These are phyloP conservation scores for Talaromyces borbonicus DNA, from an alignment of 495 filamentous ascomycete genomes.

Conservation along the genomic window DNA sequence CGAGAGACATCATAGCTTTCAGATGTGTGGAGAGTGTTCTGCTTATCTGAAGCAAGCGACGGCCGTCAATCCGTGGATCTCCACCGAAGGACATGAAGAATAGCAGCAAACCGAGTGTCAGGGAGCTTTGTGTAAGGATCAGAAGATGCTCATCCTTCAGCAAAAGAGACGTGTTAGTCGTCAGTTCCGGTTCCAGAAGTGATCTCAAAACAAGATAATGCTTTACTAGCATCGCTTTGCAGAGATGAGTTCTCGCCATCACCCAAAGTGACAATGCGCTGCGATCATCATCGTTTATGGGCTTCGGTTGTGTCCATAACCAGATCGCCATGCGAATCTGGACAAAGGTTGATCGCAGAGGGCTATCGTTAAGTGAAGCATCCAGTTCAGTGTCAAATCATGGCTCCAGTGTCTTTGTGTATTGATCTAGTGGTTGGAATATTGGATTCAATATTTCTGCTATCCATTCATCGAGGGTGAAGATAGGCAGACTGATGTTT, in stretches of 20 bases:
- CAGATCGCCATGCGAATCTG: background rate
- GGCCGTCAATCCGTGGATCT: background rate
- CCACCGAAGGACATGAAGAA: background rate
- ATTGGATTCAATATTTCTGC: background rate
- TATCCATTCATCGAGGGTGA: background rate
- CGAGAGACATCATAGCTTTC: background rate
- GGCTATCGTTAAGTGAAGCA: background rate
- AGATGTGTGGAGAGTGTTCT: background rate
- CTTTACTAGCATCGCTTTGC: background rate
- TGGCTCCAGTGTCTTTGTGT: background rate
- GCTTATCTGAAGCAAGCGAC: background rate
- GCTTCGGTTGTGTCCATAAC: background rate
- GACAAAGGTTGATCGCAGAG: background rate
- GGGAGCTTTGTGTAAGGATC: background rate
- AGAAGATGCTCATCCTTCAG: background rate
- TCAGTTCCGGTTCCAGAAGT: background rate
- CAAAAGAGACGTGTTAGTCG: background rate
- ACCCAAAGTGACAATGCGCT: background rate
- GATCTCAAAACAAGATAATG: background rate
- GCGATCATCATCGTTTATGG: background rate
- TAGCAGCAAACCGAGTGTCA: background rate
- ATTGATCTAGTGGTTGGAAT: background rate
- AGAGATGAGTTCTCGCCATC: background rate
- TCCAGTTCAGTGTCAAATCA: background rate
- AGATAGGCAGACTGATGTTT: background rate